Percentiles rank a stretch among this genome's conserved stretches.
These are phyloP conservation scores for Actinomucor elegans DNA, from an alignment of 371 early-diverging fungal genomes.

Conservation along the genomic window DNA sequence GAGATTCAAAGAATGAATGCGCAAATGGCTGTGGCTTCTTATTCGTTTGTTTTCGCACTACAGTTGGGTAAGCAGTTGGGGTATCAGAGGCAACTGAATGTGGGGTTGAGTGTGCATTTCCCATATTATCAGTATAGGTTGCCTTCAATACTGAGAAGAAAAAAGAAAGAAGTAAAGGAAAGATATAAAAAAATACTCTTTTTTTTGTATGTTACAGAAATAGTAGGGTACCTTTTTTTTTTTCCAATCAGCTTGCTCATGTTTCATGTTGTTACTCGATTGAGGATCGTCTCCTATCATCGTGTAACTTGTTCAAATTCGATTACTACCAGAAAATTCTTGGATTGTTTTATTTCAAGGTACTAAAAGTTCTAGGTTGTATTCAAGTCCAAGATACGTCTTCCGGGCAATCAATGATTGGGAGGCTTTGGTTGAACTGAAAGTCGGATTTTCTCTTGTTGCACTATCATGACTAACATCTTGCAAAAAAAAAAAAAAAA, in stretches of 20 bases:
- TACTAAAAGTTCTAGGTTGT: not conserved
- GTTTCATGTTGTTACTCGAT: not conserved
- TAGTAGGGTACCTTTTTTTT: conserved; percentile 1
- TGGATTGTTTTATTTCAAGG: not conserved
- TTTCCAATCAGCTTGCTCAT: not conserved
- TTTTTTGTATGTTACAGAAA: not conserved
- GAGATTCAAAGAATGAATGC: conserved; percentile 15
- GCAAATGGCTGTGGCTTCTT: conserved; percentile 15
- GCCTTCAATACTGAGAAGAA: not conserved
- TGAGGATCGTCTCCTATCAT: not conserved
- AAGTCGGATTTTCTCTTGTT: too few species aligned
- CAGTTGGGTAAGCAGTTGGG: not conserved
- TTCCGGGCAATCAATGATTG: not conserved
- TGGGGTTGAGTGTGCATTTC: conserved; percentile 15
- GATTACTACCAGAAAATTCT: too few species aligned
- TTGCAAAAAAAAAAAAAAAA: not conserved
- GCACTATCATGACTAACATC: conserved; percentile 2
- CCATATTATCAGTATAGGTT: conserved; percentile 6
- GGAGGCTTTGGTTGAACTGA: too few species aligned
- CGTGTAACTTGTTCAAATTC: not conserved
- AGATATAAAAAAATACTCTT: not conserved
- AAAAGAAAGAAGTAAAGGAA: not conserved
- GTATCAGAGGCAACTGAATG: not conserved
- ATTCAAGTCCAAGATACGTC: not conserved
- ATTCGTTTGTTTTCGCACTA: not conserved